Evolutionary conservation across 805 yeast genomes (phyloP), one percentile per base, ranked within the genome.

Genomic region (Teunomyces stri): DNA sequence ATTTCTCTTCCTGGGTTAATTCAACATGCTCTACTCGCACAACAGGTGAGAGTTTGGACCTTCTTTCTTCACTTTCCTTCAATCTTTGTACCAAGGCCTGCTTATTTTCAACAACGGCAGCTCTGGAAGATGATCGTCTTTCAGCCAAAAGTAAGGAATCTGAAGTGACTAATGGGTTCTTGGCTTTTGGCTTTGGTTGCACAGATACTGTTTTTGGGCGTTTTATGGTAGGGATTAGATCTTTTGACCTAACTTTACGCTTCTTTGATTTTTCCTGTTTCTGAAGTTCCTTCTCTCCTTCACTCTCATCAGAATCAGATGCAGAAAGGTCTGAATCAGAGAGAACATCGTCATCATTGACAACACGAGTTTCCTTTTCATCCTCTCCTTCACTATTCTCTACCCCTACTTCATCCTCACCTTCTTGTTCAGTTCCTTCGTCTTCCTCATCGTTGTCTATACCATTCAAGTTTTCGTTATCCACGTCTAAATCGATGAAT

Each of bases 61-160:
- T 69, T 57, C 85, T 75, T 47, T 77, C 77, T 64, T 87, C 94
- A 50, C 81, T 83, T 56, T 79, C 82, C 47, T 83, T 77, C 54
- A 92, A 69, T 55, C 84, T 83, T 60, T 87, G 81, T 34, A 85
- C 84, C 15, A 88, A 80, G n/a, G 83, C 87, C 52, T 87, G 72
- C 57, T 88, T 89, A 61, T 82, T 89, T 55, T 83, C 82, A 4
- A 88, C 78, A 0, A 95, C 94, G 0, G 96, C 78, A 7, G 80
- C 70, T 61, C 99, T 80, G 13, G 89, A 79, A 0, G 96, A 87
- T 0, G 85, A 79, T 57, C 96, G 74, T 61, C 96, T 74, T 4
- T 71, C 72, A 1, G 71, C 64, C 12, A 74, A 65, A 16, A 85
- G 60, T 22, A 87, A 61, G 12, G 81, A 70, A 10, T 78, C 84